These are phyloP conservation scores for Dryadomyces quercus-mongolicae DNA, from an alignment of 2,329 filamentous ascomycete species.

Conservation along the genomic window DNA sequence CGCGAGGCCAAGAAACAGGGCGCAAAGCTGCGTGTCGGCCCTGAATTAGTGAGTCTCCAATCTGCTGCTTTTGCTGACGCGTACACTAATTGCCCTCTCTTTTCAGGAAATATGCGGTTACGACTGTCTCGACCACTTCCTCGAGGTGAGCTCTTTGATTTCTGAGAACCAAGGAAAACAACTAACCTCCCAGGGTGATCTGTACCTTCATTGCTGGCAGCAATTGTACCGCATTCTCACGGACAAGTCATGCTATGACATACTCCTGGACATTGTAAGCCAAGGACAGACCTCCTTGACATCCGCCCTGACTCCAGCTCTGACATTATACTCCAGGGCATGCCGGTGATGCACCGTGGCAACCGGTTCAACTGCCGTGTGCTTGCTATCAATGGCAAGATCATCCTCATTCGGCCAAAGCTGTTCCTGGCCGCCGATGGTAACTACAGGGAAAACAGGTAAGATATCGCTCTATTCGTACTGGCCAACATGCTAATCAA, in stretches of 20 bases:
- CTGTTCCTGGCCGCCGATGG: slow-evolving; percentile 35
- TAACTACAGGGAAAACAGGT: slow-evolving; percentile 44
- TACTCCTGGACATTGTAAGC: slow-evolving; percentile 48
- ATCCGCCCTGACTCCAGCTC: too few species aligned
- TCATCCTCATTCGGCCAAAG: slow-evolving; percentile 62
- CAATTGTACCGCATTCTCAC: slow-evolving; percentile 47
- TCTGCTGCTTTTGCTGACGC: too few species aligned
- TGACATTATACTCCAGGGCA: slow-evolving; percentile 16
- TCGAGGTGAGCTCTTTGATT: slow-evolving; percentile 24
- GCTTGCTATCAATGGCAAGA: slow-evolving; percentile 52
- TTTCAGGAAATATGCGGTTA: slow-evolving; percentile 41
- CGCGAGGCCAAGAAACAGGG: slow-evolving; percentile 48
- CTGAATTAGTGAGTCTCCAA: slow-evolving; percentile 24
- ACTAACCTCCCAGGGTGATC: slow-evolving; percentile 24
- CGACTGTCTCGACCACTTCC: slow-evolving; percentile 55
- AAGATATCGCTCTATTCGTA: too few species aligned
- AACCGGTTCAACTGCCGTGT: slow-evolving; percentile 54
- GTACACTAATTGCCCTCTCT: neutral
- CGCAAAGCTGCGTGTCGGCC: slow-evolving; percentile 48
- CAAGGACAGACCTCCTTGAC: too few species aligned
- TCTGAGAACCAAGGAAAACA: neutral
- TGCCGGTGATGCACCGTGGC: slow-evolving; percentile 51
- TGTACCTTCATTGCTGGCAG: slow-evolving; percentile 49
- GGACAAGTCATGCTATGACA: slow-evolving; percentile 48
- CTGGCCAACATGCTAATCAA: too few species aligned